These are phyloP conservation scores for Candida coleopterorum DNA, from an alignment of 805 yeast genomes.

Conservation along the genomic window DNA sequence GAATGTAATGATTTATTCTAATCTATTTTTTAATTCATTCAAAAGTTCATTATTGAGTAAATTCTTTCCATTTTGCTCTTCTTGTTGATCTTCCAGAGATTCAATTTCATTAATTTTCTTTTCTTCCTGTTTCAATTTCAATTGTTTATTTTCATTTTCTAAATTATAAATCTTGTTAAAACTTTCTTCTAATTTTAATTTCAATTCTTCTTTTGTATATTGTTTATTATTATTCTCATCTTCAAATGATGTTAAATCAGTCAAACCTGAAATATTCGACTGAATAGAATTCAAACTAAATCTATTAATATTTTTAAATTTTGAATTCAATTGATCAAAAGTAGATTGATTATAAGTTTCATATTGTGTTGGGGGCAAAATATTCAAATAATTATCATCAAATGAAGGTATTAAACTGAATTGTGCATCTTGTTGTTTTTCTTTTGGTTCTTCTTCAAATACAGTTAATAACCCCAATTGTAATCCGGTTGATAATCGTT, in stretches of 20 bases:
- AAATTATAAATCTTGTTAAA: constrained; percentile 31
- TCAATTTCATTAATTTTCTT: background rate
- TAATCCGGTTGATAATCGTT: constrained; percentile 33
- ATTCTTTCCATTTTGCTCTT: background rate
- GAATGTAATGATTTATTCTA: background rate
- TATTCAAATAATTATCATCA: constrained; percentile 25
- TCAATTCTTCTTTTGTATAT: constrained; percentile 31
- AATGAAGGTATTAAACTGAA: constrained; percentile 8
- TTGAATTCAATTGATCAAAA: constrained; percentile 24
- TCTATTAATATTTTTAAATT: constrained; percentile 38
- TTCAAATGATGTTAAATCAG: constrained; percentile 38
- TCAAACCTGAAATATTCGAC: constrained; percentile 45
- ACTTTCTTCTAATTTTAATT: constrained; percentile 33
- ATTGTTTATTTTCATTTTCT: constrained; percentile 23
- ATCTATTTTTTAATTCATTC: constrained; percentile 3
- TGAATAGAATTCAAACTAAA: constrained; percentile 49
- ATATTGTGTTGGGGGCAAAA: constrained; percentile 14
- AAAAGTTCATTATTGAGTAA: background rate
- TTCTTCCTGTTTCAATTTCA: constrained; percentile 9
- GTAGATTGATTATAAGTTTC: constrained; percentile 34
- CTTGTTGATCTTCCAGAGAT: background rate
- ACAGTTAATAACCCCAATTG: constrained; percentile 37
- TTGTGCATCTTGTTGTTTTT: background rate
- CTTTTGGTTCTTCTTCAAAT: constrained; percentile 21
- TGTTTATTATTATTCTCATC: constrained; percentile 11